phyloP scores from a whole-genome alignment of 2,329 filamentous ascomycete genomes.

The Pezicula radicicola region DNA sequence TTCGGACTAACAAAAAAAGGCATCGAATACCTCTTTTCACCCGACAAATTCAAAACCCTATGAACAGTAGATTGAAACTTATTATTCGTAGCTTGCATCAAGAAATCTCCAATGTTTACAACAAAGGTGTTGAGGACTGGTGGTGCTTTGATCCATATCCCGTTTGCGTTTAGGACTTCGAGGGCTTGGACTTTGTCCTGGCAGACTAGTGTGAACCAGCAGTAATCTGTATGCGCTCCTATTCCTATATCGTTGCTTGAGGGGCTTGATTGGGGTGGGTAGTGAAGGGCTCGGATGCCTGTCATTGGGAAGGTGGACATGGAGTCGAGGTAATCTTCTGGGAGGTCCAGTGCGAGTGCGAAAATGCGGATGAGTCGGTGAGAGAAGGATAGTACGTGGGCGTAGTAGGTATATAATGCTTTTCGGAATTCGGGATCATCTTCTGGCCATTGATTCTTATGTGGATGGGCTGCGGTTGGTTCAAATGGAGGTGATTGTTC shows the following conservation, averaged over 20 bases:
- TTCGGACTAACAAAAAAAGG: constrained; percentile 83
- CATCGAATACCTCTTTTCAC: constrained; percentile 72
- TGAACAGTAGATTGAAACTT: constrained; percentile 79
- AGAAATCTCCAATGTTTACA: constrained; percentile 47
- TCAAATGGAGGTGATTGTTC: constrained; percentile 34
- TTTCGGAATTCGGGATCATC: constrained; percentile 33
- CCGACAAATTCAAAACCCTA: constrained; percentile 69
- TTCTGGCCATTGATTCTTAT: constrained; percentile 26
- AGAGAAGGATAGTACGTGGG: constrained; percentile 31
- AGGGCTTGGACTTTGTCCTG: constrained; percentile 42
- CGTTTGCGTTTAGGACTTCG: constrained; percentile 39
- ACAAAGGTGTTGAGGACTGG: constrained; percentile 38
- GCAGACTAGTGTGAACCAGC: constrained; percentile 42
- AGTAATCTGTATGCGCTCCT: constrained; percentile 40
- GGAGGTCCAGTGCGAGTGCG: constrained; percentile 47
- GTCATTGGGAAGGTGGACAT: constrained; percentile 45
- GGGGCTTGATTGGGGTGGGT: constrained; percentile 15
- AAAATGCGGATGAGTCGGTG: constrained; percentile 48
- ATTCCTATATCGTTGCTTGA: constrained; percentile 25
- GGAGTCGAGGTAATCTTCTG: constrained; percentile 48
- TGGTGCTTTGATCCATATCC: constrained; percentile 39
- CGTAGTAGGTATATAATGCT: constrained; percentile 32
- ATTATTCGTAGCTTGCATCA: constrained; percentile 77
- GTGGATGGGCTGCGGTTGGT: constrained; percentile 34
- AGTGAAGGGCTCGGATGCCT: constrained; percentile 30